Percentiles rank a stretch among this genome's conserved stretches.
These are phyloP conservation scores for Cupressus sempervirens DNA, from an alignment of 75 land plant species.

Conservation along the genomic window DNA sequence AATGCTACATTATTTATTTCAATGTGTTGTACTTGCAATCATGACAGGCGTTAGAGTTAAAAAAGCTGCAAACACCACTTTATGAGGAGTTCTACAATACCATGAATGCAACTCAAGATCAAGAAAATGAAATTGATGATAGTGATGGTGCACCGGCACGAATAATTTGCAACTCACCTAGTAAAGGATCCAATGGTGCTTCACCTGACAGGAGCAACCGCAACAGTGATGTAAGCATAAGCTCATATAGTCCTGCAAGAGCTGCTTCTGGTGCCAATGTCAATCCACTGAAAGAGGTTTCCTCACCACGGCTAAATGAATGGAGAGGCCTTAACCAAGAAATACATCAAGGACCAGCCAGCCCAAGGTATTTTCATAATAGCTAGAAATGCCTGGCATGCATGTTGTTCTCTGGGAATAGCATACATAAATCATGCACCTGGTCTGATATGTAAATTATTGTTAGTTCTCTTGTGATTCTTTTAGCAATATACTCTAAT, in stretches of 20 bases:
- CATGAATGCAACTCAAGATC: conserved; percentile 28
- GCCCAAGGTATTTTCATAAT: conserved; percentile 45
- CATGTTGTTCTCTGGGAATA: not conserved
- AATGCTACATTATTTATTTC: not conserved
- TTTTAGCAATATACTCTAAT: not conserved
- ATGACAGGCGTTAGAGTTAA: conserved; percentile 79
- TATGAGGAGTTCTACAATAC: conserved; percentile 76
- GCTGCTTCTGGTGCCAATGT: conserved; percentile 16
- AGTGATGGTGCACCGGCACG: conserved; percentile 13
- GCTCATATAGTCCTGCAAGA: conserved; percentile 37
- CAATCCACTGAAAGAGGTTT: conserved; percentile 43
- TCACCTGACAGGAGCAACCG: conserved; percentile 31
- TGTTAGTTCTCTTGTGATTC: not conserved
- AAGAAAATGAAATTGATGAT: conserved; percentile 15
- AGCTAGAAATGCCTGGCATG: not conserved
- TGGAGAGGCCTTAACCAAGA: conserved; percentile 35
- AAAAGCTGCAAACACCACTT: conserved; percentile 85
- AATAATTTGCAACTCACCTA: conserved; percentile 40
- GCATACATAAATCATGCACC: not conserved
- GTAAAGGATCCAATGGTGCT: conserved; percentile 39
- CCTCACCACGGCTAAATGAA: conserved; percentile 55
- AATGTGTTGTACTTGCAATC: not conserved
- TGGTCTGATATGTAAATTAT: not conserved
- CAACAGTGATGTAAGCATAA: conserved; percentile 54
- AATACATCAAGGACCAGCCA: conserved; percentile 32